A percentile compares a stretch with the other conserved stretches of the same genome.
Evolutionary conservation across 2,329 filamentous ascomycete genomes (phyloP).

Genomic region (Cryphonectria parasitica): DNA sequence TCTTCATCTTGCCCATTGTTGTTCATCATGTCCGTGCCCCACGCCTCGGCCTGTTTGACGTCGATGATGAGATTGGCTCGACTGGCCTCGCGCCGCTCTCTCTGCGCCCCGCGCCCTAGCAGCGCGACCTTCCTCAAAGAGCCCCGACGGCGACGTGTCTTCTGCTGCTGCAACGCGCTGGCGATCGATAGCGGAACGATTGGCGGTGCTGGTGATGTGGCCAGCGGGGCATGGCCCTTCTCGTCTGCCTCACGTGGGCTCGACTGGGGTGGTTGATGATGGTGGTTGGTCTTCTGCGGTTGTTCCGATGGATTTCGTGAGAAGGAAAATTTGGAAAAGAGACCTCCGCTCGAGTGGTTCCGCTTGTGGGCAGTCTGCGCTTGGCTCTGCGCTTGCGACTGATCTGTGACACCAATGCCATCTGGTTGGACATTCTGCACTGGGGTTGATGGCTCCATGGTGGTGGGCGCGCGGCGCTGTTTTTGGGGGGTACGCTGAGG

Average conservation of each 20-base stretch:
- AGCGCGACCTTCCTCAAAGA: slow-evolving; percentile 87
- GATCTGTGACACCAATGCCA: slow-evolving; percentile 8
- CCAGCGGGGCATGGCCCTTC: slow-evolving; percentile 22
- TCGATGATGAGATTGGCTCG: slow-evolving; percentile 49
- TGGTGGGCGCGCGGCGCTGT: slow-evolving; percentile 18
- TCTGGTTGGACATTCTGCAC: slow-evolving; percentile 21
- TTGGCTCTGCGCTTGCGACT: slow-evolving; percentile 14
- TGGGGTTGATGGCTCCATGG: slow-evolving; percentile 25
- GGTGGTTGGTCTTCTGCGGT: slow-evolving; percentile 31
- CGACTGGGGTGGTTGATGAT: slow-evolving; percentile 28
- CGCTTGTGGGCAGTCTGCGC: slow-evolving; percentile 39
- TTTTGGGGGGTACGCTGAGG: slow-evolving; percentile 13
- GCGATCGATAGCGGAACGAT: slow-evolving; percentile 38
- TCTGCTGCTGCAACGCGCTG: slow-evolving; percentile 50
- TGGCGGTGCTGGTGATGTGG: slow-evolving; percentile 29
- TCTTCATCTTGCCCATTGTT: neutral
- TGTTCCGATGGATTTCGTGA: slow-evolving; percentile 46
- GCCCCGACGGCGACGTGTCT: slow-evolving; percentile 73
- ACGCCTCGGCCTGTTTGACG: slow-evolving; percentile 39
- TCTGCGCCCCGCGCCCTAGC: slow-evolving; percentile 72
- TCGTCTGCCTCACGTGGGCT: slow-evolving; percentile 20
- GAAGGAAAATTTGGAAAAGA: slow-evolving; percentile 76
- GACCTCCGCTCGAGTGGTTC: slow-evolving; percentile 54
- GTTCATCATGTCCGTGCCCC: slow-evolving; percentile 22
- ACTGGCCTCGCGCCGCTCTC: slow-evolving; percentile 57